phyloP scores from a whole-genome alignment of 192 early-diverging fungal species.

The Radiomyces spectabilis region DNA sequence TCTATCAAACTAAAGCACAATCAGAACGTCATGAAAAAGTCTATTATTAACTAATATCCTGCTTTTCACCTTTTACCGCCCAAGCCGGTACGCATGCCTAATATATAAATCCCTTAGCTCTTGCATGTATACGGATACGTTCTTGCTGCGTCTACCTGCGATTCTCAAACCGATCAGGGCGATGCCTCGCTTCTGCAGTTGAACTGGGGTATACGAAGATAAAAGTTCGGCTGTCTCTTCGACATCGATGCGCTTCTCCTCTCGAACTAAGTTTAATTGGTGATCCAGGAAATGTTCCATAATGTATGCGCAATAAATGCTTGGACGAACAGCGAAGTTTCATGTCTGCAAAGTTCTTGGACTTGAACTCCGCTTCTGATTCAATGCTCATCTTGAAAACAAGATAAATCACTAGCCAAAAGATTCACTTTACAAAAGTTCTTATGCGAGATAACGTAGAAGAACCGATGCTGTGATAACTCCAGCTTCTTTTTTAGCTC shows the following conservation, averaged over 20 bases:
- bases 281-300: conserved; percentile 31
- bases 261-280: conserved; percentile 48
- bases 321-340: too few relatives aligned
- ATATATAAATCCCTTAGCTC: not conserved
- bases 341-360: too few relatives aligned
- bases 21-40: not conserved
- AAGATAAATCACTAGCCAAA: too few relatives aligned
- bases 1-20: conserved; percentile 40
- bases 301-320: too few relatives aligned
- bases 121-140: not conserved
- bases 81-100: conserved; percentile 53
- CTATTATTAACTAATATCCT: not conserved
- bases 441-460: too few relatives aligned
- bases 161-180: conserved; percentile 56
- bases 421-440: too few relatives aligned
- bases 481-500: too few relatives aligned
- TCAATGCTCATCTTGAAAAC: too few relatives aligned
- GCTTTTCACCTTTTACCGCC: conserved; percentile 53
- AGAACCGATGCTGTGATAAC: too few relatives aligned
- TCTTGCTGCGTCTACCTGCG: conserved; percentile 12
- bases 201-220: conserved; percentile 41
- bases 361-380: too few relatives aligned
- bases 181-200: conserved; percentile 58
- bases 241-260: conserved; percentile 43
- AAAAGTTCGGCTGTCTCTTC: conserved; percentile 34